Percentiles rank a stretch among this genome's conserved stretches.
Evolutionary conservation across 768 basidiomycete genomes (phyloP).

Genomic region (Tremella yokohamensis): DNA sequence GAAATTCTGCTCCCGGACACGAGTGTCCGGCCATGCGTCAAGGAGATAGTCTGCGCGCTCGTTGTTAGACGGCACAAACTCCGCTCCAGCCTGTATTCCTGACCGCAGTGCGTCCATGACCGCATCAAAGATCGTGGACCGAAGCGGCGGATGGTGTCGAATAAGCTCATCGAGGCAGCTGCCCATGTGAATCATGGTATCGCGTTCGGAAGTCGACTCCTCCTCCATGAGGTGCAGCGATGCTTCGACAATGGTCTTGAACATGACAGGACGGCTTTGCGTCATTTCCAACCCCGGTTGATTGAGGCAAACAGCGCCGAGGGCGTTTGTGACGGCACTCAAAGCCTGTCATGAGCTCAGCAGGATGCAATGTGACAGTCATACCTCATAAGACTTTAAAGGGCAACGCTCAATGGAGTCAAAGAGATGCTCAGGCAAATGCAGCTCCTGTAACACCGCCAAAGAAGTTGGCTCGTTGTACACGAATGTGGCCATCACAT

Average conservation of each 20-base stretch:
- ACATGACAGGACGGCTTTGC: constrained; percentile 79
- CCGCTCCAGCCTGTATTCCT: constrained; percentile 8
- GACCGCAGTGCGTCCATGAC: constrained; percentile 55
- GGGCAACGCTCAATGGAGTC: constrained; percentile 75
- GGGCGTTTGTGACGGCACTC: constrained; percentile 86
- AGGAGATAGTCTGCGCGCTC: constrained; percentile 23
- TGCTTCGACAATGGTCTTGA: constrained; percentile 71
- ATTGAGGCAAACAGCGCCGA: constrained; percentile 94
- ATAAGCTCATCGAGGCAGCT: constrained; percentile 90
- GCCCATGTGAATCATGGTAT: constrained; percentile 84
- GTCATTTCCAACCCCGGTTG: constrained; percentile 80
- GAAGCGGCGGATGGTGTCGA: constrained; percentile 88
- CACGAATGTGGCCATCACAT: constrained; percentile 92
- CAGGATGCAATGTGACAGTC: constrained; percentile 11
- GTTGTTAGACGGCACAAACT: constrained; percentile 12
- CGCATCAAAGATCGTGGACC: constrained; percentile 71
- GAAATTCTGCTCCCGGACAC: constrained; percentile 4
- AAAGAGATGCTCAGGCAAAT: constrained; percentile 85
- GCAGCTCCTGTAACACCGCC: constrained; percentile 83
- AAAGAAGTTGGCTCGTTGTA: constrained; percentile 98
- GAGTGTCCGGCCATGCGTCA: neutral
- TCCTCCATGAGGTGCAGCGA: constrained; percentile 55
- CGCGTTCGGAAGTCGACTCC: constrained; percentile 82
- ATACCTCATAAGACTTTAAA: constrained; percentile 81
- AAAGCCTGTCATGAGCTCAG: constrained; percentile 62